Evolutionary conservation across 805 yeast species (phyloP).

Genomic region (Geotrichum ghanense): DNA sequence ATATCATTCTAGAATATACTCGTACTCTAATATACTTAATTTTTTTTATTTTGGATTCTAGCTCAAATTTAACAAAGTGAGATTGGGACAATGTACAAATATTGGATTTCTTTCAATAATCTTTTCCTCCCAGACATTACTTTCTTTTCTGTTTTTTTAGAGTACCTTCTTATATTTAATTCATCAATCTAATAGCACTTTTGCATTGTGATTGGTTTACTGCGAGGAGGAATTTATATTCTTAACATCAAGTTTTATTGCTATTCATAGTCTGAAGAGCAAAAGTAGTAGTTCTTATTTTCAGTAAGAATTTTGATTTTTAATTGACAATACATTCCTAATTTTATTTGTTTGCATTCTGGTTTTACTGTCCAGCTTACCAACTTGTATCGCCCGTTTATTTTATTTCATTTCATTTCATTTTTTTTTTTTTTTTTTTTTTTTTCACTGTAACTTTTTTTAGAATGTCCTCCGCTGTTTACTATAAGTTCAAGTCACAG

Average conservation of each 20-base stretch:
- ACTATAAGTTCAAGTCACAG: slow-evolving; percentile 78
- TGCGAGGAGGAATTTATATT: no score
- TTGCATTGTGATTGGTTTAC: no score
- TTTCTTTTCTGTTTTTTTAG: no score
- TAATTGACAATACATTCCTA: background rate
- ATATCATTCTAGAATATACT: no score
- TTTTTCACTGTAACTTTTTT: background rate
- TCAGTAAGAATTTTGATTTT: background rate
- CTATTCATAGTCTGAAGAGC: background rate
- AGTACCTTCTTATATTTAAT: no score
- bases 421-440: background rate
- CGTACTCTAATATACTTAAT: no score
- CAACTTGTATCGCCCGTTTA: background rate
- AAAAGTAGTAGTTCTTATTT: background rate
- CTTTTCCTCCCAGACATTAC: no score
- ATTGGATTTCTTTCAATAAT: no score
- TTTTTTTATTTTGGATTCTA: no score
- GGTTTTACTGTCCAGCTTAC: background rate
- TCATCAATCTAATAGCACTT: no score
- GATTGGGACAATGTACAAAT: no score
- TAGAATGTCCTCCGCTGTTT: slow-evolving; percentile 74
- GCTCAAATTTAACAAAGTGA: no score
- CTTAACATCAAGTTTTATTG: background rate
- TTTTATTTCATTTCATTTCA: background rate
- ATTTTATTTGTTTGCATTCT: background rate